A percentile compares a stretch with the other conserved stretches of the same genome.
Evolutionary conservation across 208 protist genomes (phyloP).

Genomic region (Wallacemonas sp.): DNA sequence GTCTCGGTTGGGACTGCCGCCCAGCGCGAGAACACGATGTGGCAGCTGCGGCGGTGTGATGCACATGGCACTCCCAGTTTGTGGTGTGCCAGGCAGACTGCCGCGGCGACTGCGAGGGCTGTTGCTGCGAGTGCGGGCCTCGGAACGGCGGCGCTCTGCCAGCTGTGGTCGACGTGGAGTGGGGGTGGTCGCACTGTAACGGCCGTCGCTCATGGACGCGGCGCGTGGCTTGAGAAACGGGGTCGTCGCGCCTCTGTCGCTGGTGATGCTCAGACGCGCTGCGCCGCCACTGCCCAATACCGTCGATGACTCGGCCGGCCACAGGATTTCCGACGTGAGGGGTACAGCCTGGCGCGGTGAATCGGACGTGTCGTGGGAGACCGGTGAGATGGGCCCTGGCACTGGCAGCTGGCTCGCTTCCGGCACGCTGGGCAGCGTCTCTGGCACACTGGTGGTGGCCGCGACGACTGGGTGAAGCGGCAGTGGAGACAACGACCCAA

Average conservation of each 20-base stretch:
- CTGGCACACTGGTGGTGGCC: background rate
- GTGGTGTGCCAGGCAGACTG: slow-evolving; percentile 6
- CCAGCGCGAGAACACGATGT: too few species aligned
- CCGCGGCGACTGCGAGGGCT: slow-evolving; percentile 1
- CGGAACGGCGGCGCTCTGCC: background rate
- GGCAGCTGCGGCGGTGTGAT: too few species aligned
- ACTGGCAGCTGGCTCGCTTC: background rate
- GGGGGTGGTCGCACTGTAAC: background rate
- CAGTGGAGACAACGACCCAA: too few species aligned
- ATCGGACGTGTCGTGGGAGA: background rate
- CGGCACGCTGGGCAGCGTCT: background rate
- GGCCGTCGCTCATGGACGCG: background rate
- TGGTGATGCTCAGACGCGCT: too few species aligned
- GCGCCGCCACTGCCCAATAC: background rate
- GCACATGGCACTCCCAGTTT: background rate
- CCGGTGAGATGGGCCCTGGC: background rate
- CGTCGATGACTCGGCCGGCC: background rate
- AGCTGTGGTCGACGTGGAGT: slow-evolving; percentile 6
- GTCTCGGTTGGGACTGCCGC: too few species aligned
- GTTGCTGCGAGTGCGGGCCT: background rate
- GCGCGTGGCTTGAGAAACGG: too few species aligned
- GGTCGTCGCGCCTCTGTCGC: slow-evolving; percentile 2
- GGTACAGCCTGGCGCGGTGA: background rate
- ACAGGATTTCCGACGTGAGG: slow-evolving; percentile 1
- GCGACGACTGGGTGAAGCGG: background rate